phyloP scores from a whole-genome alignment of 345 rosid genomes.

The Diplotaxis tenuifolia region DNA sequence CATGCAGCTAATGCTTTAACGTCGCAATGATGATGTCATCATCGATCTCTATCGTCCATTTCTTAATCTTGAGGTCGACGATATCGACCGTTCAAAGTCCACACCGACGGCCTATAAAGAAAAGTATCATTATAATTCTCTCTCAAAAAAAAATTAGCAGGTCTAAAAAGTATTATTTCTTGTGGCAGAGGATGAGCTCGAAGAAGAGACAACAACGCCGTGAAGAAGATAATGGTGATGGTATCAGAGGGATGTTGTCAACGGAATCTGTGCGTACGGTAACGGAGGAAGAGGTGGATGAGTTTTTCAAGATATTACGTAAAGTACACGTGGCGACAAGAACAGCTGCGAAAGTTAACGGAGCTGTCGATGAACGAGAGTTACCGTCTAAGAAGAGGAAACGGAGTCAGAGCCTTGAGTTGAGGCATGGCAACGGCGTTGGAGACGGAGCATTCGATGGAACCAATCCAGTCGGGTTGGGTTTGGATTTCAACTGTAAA shows the following conservation, averaged over 20 bases:
- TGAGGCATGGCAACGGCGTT: constrained; percentile 19
- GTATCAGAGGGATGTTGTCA: background rate
- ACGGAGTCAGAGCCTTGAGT: constrained; percentile 27
- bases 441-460: constrained; percentile 21
- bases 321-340: constrained; percentile 37
- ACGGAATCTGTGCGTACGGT: constrained; percentile 26
- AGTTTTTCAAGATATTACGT: constrained; percentile 40
- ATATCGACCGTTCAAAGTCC: constrained; percentile 7
- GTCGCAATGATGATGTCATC: constrained; percentile 19
- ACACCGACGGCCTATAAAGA: constrained; percentile 29
- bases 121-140: background rate
- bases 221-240: constrained; percentile 11
- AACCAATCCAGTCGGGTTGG: constrained; percentile 24
- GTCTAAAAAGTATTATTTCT: background rate
- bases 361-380: constrained; percentile 6
- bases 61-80: background rate
- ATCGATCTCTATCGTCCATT: constrained; percentile 24
- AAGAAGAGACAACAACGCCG: constrained; percentile 12
- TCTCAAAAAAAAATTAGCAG: background rate
- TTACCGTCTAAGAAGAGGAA: constrained; percentile 39
- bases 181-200: constrained; percentile 18
- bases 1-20: constrained; percentile 23
- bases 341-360: constrained; percentile 23
- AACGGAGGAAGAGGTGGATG: constrained; percentile 41
- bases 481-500: constrained; percentile 35